Base-by-base conservation (phyloP, 2,329 filamentous ascomycete genomes). In the Sclerotiophoma versabilis region DNA sequence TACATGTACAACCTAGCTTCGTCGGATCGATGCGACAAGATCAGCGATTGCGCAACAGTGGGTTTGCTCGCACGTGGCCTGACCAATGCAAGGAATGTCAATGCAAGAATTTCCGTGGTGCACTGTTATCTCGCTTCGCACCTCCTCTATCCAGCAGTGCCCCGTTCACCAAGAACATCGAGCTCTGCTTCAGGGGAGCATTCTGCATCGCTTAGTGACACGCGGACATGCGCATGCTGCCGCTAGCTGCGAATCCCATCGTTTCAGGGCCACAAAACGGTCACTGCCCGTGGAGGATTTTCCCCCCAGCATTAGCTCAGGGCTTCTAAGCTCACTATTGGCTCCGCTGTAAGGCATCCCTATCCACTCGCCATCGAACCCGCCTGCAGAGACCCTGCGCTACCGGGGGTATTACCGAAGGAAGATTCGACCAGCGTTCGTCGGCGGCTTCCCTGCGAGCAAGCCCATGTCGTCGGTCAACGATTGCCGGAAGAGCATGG, bases 231-330 rank as follows among this genome's bases (percentile, higher is more conserved):
- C 26, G 32, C 34, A 30, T 22, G 27, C 45, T 34, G 36, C 37
- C 41, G 26, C 36, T 49, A 55, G 41, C 34, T 30, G 46, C 33
- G 12, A 30, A 36, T 36, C 36, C 30, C 26, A 23, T 36, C 14
- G 37, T 43, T 43, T 47, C 42, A 49, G 19, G 41, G 25, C 32
- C 36, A 17, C 39, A 22, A 44, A 32, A 37, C 34, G 45, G 33
- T 26, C 51, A 49, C 14, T 49, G 51, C 45, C 17, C 19, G 41
- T 45, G 51, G 51, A 49, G 39, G 51, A 54, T 54, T 45, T 54
- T 27, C 50, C 14, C 27, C 19, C 39, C 23, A 46, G 20, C 33
- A 34, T 48, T 46, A 48, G 32, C 25, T 14, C 44, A 37, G 30
- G 17, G 38, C 25, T 27, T 25, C 32, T 17, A 3, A 8, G 15